Conservation (phyloP, 78 protist species). For the Dictyostelium discoideum region DNA sequence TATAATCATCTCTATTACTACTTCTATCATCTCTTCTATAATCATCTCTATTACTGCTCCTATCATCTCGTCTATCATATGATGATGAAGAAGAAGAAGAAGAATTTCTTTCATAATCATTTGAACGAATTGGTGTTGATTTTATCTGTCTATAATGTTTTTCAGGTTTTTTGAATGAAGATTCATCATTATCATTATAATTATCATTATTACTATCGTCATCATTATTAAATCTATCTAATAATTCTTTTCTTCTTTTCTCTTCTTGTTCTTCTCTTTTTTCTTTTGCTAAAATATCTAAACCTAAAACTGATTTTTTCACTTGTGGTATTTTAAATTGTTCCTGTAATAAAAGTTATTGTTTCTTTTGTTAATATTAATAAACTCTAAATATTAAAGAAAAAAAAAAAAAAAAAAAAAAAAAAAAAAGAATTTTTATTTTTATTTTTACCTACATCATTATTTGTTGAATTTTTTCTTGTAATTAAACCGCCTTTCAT, state of each 20-base stretch:
- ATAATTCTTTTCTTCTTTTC: constrained; percentile 15
- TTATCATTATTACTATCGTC: neutral
- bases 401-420: too few species aligned
- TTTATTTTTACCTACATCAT: neutral
- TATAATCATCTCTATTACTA: neutral
- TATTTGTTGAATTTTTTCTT: neutral
- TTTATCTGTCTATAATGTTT: constrained; percentile 46
- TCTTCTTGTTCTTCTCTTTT: constrained; percentile 65
- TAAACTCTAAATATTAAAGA: too few species aligned
- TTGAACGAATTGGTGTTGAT: constrained; percentile 64
- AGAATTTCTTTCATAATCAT: neutral
- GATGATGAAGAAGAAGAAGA: too few species aligned
- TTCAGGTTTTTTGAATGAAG: neutral
- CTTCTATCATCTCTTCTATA: constrained; percentile 15
- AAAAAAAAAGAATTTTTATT: too few species aligned
- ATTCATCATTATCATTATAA: neutral
- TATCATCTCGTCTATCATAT: neutral
- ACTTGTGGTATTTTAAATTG: constrained; percentile 26
- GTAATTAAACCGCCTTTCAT: neutral
- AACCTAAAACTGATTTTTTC: constrained; percentile 60
- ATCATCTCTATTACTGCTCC: neutral
- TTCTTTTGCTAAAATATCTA: constrained; percentile 73
- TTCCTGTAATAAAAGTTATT: neutral
- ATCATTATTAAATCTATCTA: neutral
- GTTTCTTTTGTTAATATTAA: too few species aligned